These are phyloP conservation scores for Apiospora aurea DNA, from an alignment of 2,329 filamentous ascomycete species.

Conservation along the genomic window DNA sequence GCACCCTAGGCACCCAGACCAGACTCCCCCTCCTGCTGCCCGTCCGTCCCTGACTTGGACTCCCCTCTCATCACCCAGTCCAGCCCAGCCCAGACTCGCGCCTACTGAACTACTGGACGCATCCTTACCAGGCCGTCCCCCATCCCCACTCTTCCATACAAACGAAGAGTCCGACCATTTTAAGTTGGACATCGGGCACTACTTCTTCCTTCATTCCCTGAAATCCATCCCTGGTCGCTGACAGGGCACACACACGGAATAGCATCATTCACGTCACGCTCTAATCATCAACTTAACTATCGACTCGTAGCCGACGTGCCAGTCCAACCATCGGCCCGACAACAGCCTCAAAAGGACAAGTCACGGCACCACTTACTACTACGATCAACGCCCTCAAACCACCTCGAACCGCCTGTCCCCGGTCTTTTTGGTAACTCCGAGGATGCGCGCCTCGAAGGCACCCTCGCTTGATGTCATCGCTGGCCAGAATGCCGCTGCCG, in stretches of 20 bases:
- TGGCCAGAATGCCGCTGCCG: constrained; percentile 24
- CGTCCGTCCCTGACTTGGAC: background rate
- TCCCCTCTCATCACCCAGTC: constrained; percentile 3
- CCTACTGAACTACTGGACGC: background rate
- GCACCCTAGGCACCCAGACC: background rate
- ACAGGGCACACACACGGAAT: constrained; percentile 17
- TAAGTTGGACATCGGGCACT: constrained; percentile 18
- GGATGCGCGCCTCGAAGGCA: constrained; percentile 28
- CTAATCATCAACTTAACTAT: constrained; percentile 9
- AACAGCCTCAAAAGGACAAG: background rate
- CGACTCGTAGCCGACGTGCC: background rate
- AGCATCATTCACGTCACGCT: constrained; percentile 20
- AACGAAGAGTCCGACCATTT: constrained; percentile 21
- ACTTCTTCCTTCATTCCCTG: constrained; percentile 21
- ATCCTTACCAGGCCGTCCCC: constrained; percentile 11
- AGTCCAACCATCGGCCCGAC: background rate
- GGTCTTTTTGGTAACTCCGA: background rate
- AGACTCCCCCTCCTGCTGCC: background rate
- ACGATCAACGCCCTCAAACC: background rate
- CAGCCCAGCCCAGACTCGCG: constrained; percentile 5
- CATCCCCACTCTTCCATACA: constrained; percentile 19
- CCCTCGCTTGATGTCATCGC: constrained; percentile 29
- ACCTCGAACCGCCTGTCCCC: background rate
- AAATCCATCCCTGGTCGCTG: constrained; percentile 16
- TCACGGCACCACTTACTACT: background rate